These are phyloP conservation scores for Vitis vinifera DNA, from an alignment of 164 flowering plant species.

Conservation along the genomic window ASM3070453v1 NC_081821.1:6648501-6649000, in stretches of 20 bases:
- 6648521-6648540: constrained; percentile 17
- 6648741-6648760: constrained; percentile 14
- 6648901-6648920: neutral
- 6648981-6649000: too few relatives aligned
- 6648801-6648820: constrained; percentile 72
- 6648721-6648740: constrained; percentile 26
- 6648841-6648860: constrained; percentile 48
- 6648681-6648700: neutral
- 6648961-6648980: too few relatives aligned
- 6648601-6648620: constrained; percentile 8
- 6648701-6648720: constrained; percentile 19
- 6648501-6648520: constrained; percentile 48
- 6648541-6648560: constrained; percentile 5
- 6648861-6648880: constrained; percentile 50
- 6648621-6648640: constrained; percentile 29
- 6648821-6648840: constrained; percentile 58
- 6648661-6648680: constrained; percentile 18
- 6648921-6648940: neutral
- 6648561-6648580: constrained; percentile 9
- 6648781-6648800: constrained; percentile 48
- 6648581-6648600: constrained; percentile 2
- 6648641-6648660: constrained; percentile 23
- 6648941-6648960: neutral
- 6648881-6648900: neutral
- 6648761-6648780: constrained; percentile 26